Conservation (phyloP, 768 basidiomycete genomes). For the Tremella fuciformis region DNA sequence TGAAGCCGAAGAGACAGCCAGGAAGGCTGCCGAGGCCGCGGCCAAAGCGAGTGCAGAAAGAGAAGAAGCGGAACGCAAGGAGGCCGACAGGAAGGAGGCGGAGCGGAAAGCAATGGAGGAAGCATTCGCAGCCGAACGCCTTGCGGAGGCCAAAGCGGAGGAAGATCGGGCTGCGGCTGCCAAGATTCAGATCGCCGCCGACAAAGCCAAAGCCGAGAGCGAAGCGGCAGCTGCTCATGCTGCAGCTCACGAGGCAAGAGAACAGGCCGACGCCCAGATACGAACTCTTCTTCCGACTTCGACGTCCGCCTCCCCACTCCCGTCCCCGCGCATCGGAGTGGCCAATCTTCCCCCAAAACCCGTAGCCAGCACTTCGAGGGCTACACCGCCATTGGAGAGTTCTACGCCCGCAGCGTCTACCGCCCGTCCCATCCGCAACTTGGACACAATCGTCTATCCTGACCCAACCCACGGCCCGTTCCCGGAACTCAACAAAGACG, state of each 20-base stretch:
- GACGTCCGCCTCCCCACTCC: constrained; percentile 36
- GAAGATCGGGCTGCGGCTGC: constrained; percentile 31
- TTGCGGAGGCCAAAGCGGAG: constrained; percentile 23
- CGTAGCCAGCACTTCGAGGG: constrained; percentile 22
- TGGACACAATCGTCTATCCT: constrained; percentile 74
- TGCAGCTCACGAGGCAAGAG: constrained; percentile 29
- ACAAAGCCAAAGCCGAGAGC: constrained; percentile 23
- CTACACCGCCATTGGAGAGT: not conserved
- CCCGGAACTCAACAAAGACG: constrained; percentile 76
- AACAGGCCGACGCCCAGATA: constrained; percentile 27
- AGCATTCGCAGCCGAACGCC: constrained; percentile 25
- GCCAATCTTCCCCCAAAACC: constrained; percentile 48
- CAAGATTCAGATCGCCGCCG: constrained; percentile 10
- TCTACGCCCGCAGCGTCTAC: constrained; percentile 53
- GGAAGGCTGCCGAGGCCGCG: constrained; percentile 32
- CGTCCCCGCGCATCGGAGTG: constrained; percentile 34
- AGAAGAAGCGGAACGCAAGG: constrained; percentile 19
- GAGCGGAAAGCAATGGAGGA: constrained; percentile 13
- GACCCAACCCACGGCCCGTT: constrained; percentile 76
- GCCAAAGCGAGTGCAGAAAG: constrained; percentile 38
- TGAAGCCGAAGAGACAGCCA: constrained; percentile 23
- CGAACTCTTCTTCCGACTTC: constrained; percentile 33
- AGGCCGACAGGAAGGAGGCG: constrained; percentile 6
- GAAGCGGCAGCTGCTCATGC: constrained; percentile 33
- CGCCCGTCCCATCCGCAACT: constrained; percentile 80